phyloP scores from a whole-genome alignment of 345 rosid species.

The Litchi chinensis region DNA sequence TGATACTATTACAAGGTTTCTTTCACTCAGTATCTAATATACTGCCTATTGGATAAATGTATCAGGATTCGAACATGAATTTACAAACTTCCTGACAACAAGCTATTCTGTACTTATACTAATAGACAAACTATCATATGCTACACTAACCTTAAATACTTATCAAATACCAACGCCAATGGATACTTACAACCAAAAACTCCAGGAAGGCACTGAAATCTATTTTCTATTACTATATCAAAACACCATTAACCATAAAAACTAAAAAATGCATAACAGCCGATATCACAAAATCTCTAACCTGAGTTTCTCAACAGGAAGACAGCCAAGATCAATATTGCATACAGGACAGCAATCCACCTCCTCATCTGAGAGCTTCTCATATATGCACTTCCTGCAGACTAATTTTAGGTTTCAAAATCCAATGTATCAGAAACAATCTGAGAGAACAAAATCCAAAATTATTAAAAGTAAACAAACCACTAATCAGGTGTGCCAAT shows the following conservation, averaged over 20 bases:
- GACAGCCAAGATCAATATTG: constrained; percentile 64
- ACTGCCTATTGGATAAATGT: not conserved
- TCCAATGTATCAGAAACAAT: constrained; percentile 19
- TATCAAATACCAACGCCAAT: not conserved
- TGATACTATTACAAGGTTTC: not conserved
- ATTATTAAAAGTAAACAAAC: not conserved
- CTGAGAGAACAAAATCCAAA: not conserved
- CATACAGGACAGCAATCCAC: constrained; percentile 74
- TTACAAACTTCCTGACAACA: not conserved
- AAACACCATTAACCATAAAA: not conserved
- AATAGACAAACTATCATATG: not conserved
- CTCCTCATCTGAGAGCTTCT: constrained; percentile 70
- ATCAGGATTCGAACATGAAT: constrained; percentile 1
- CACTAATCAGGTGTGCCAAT: not conserved
- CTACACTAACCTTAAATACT: not conserved
- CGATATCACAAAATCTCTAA: constrained; percentile 8
- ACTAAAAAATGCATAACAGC: not conserved
- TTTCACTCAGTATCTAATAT: not conserved
- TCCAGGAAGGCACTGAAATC: not conserved
- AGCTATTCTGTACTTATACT: not conserved
- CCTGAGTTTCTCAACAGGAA: constrained; percentile 76
- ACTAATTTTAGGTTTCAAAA: constrained; percentile 42
- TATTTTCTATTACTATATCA: not conserved
- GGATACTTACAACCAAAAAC: not conserved
- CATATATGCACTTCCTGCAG: constrained; percentile 76